Evolutionary conservation across 306 rosid genomes (phyloP).

Genomic region (Begonia peltatifolia): DNA sequence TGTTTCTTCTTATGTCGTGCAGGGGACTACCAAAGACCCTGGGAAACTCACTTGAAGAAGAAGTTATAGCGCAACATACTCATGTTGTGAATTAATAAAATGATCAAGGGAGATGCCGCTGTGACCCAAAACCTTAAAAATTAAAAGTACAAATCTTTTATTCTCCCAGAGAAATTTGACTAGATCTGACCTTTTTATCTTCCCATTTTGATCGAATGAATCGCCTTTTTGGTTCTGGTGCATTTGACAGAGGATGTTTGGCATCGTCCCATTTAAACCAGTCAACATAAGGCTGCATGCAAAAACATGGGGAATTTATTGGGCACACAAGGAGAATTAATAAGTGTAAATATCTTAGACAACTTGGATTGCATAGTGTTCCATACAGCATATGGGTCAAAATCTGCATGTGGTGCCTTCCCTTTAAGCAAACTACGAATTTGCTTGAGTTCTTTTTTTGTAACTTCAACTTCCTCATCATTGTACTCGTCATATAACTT

Average conservation of each 20-base stretch:
- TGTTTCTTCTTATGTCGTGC: too few relatives aligned
- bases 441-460: conserved; percentile 49
- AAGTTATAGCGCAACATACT: too few relatives aligned
- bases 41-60: too few relatives aligned
- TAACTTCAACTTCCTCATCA: conserved; percentile 63
- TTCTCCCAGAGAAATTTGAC: background rate
- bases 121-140: too few relatives aligned
- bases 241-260: conserved; percentile 74
- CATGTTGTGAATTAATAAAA: too few relatives aligned
- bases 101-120: too few relatives aligned
- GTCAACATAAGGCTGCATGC: conserved; percentile 60
- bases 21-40: too few relatives aligned
- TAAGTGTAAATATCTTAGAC: background rate
- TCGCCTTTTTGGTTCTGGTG: conserved; percentile 95
- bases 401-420: conserved; percentile 70
- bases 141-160: background rate
- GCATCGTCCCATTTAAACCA: conserved; percentile 92
- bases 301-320: conserved; percentile 7
- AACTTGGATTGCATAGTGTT: conserved; percentile 7
- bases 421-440: conserved; percentile 48
- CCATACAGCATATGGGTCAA: conserved; percentile 68
- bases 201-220: conserved; percentile 95
- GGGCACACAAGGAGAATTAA: background rate
- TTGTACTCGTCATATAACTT: conserved; percentile 65
- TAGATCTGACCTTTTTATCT: conserved; percentile 44